Base-by-base conservation (phyloP, 306 rosid species). In the Cucumis hystrix region DNA sequence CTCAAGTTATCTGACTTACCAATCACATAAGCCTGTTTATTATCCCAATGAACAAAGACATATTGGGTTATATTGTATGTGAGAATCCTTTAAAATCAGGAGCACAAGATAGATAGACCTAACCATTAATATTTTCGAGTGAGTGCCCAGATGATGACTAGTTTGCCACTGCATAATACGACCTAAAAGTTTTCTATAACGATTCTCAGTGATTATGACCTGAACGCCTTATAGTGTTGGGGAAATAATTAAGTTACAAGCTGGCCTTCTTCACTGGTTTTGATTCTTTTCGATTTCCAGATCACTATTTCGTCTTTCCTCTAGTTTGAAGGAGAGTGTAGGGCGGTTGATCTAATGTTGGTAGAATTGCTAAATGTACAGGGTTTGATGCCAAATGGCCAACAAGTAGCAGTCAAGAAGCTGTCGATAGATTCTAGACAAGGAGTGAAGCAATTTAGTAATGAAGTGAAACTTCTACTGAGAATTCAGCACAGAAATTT, bases 321-420 rank as follows among this genome's bases (percentile, higher is more conserved):
- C 47, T 54, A 6, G 72, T 6, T 77, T 61, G 60, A 62, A 43
- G 43, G 21, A 62, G 1, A 17, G 17, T 28, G 6, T 41, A 47
- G 59, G 54, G 73, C 30, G 10, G 52, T 30, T 47, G 57, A 18
- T 49, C 60, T 41, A 18, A 28, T 62, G 58, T 23, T 16, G 7
- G 16, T 33, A 16, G 52, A 74, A 74, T 35, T 62, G 72, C 23
- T 20, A 77, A 45, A 59, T 41, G 7, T 85, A 69, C 88, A 93
- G 97, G 98, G 98, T 17, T 76, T 91, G 87, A 64, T 91, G 97
- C 97, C 97, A 70, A 91, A 85, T 86, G 93, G 97, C 61, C 90
- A 89, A 85, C 87, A 89, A 87, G 78, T 93, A n/a, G 98, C 98
- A 12, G 89, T 93, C 67, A 93, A 93, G 88, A 93, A 87, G 84